Evolutionary conservation across 2,329 filamentous ascomycete species (phyloP).

Genomic region (Dactylonectria estremocensis): DNA sequence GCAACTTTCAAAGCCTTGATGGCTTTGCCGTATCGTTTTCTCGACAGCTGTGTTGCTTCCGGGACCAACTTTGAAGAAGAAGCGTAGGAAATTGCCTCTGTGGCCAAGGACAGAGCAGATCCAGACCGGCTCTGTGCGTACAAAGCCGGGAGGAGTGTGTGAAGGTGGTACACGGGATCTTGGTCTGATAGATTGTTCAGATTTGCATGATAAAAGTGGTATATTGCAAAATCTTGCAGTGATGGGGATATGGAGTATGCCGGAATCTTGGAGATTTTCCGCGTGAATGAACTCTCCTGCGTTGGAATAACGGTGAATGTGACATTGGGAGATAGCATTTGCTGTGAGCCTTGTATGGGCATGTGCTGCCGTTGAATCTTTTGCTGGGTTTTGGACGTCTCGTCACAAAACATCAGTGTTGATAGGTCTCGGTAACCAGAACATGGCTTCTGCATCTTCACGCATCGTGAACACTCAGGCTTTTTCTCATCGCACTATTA

Average conservation of each 20-base stretch:
- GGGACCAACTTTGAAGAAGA: conserved; percentile 16
- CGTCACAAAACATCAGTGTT: conserved; percentile 26
- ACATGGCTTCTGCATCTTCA: conserved; percentile 24
- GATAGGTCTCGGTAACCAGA: conserved; percentile 24
- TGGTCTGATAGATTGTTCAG: conserved; percentile 18
- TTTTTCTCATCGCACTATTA: conserved; percentile 31
- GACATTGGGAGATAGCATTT: background rate
- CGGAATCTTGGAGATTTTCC: background rate
- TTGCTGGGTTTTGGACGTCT: conserved; percentile 11
- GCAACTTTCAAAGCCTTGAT: conserved; percentile 13
- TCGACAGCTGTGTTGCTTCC: conserved; percentile 7
- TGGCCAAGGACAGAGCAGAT: conserved; percentile 26
- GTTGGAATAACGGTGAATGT: background rate
- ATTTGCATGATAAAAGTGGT: conserved; percentile 28
- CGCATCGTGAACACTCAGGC: conserved; percentile 29
- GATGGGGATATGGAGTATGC: conserved; percentile 10
- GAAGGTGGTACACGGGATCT: conserved; percentile 26
- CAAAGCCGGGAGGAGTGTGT: conserved; percentile 18
- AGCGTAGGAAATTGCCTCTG: conserved; percentile 30
- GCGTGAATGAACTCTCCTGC: background rate
- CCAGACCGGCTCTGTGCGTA: conserved; percentile 18
- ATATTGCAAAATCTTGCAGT: conserved; percentile 17
- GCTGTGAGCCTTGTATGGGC: background rate
- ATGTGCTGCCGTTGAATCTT: conserved; percentile 6
- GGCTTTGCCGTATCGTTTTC: conserved; percentile 23